Evolutionary conservation across 306 rosid species (phyloP), one percentile per base, ranked within the genome.

Genomic region (Begonia peltatifolia): DNA sequence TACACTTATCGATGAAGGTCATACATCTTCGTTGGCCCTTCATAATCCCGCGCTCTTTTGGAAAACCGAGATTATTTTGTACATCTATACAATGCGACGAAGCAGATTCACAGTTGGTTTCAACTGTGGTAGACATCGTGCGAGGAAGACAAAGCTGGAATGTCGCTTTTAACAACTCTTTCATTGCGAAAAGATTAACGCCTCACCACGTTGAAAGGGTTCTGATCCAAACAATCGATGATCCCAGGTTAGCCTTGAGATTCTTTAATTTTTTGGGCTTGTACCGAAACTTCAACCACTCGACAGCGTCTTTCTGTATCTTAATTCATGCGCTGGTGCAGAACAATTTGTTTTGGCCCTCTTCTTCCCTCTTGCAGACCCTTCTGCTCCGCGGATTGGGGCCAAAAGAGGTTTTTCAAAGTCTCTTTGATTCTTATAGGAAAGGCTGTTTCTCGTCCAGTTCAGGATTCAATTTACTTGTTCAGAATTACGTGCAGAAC

Each of bases 191-290:
- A 46, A 63, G 69, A 12, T 50, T 89, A 63, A 71, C 62, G 44
- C 71, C 95, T 57, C 68, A 57, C 54, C 94, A 89, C 42, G 83
- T 89, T 1, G 94, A 89, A 64, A 62, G 57, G 56, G 72, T 89
- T 50, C 69, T 85, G 72, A 59, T 78, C 51, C 81, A 67, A 46
- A 76, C 75, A 46, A 6, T 74, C 1, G 76, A 70, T 30, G 74
- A 89, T 63, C 47, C 90, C 72, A 82, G 68, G 76, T 67, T 85
- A 67, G 95, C 95, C 17, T 64, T 89, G 70, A 75, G 95, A 52
- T 85, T 89, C 80, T 89, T 89, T 76, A 89, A 89, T 65, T 89
- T 85, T 58, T 65, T 89, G 56, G 97, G 97, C 36, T 66, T 89
- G 54, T 90, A 82, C 76, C 59, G 63, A 66, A 79, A 71, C 62